Conservation (phyloP, 2,329 filamentous ascomycete species). For the Plenodomus biglobosus region DNA sequence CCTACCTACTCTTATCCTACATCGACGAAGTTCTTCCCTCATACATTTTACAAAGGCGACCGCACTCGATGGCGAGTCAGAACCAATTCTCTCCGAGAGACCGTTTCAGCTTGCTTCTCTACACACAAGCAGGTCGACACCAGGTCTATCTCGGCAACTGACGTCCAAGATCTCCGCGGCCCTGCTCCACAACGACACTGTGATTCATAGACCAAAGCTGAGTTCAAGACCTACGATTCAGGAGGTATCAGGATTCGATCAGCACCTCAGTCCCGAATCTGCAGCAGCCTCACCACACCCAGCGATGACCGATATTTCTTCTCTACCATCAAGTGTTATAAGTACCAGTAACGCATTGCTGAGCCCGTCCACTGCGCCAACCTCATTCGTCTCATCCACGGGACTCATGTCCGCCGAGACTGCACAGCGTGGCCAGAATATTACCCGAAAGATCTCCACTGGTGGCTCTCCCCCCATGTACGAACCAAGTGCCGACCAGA, state of each 20-base stretch:
- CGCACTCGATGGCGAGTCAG: conserved; percentile 40
- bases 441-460: conserved; percentile 11
- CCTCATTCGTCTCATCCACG: conserved; percentile 38
- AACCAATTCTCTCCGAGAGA: conserved; percentile 22
- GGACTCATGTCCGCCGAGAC: conserved; percentile 35
- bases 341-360: conserved; percentile 31
- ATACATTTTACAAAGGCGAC: conserved; percentile 31
- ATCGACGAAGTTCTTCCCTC: conserved; percentile 20
- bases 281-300: conserved; percentile 7
- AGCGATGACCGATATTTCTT: conserved; percentile 19
- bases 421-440: conserved; percentile 22
- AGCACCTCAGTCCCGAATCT: conserved; percentile 4
- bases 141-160: conserved; percentile 32
- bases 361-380: conserved; percentile 41
- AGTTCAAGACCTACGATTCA: conserved; percentile 32
- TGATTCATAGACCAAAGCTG: conserved; percentile 36
- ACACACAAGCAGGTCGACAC: conserved; percentile 33
- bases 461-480: conserved; percentile 19
- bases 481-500: conserved; percentile 16
- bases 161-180: conserved; percentile 28
- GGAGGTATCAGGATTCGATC: conserved; percentile 13
- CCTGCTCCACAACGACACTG: conserved; percentile 34
- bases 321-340: conserved; percentile 31
- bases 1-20: conserved; percentile 13
- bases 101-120: conserved; percentile 15